Base-by-base conservation (phyloP, 352 stramenopile genomes). In the Phytophthora agathidicida region DNA sequence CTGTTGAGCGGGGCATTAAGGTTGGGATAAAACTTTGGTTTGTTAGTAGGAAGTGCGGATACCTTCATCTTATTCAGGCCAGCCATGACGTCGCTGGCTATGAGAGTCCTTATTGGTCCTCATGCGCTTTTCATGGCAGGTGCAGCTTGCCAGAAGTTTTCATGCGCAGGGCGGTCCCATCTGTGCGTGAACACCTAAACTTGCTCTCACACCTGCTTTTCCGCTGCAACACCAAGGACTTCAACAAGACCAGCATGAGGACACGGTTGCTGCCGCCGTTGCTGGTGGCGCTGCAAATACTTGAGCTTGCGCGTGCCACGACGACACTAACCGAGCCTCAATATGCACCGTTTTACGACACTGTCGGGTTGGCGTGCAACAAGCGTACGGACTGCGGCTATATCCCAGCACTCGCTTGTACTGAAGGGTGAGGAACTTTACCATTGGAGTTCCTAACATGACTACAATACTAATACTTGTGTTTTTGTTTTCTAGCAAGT, bases 391-490 rank as follows among this genome's bases (percentile, higher is more conserved):
- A 93, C 51, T 93, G 84, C 41, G 84, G 81, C 55, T 90, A 86
- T 56, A 54, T 93, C 14, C 84, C 84, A 26, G 77, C 78, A 7
- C 66, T 91, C 17, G 84, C 84, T 6, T 93, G 84, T 48, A 68
- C 89, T 23, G 27, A 87, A 36, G 56, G 77, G 82, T 91, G 58
- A 41, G 26, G 23, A 36, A 17, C 14, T 13, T 8, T n/a, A n/a
- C n/a, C n/a, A n/a, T n/a, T n/a, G n/a, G n/a, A n/a, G n/a, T n/a
- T n/a, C n/a, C n/a, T n/a, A n/a, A n/a, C n/a, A n/a, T n/a, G n/a
- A n/a, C n/a, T n/a, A n/a, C n/a, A n/a, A n/a, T n/a, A n/a, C n/a
- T n/a, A n/a, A 22, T 26, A 3, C 9, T 16, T 2, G 47, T 27
- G 30, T 20, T 23, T 19, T 23, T 56, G 26, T 7, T 41, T 7